Evolutionary conservation across 2,329 filamentous ascomycete genomes (phyloP), one percentile per base, ranked within the genome.

Genomic region (Epicoccum sorghinum): DNA sequence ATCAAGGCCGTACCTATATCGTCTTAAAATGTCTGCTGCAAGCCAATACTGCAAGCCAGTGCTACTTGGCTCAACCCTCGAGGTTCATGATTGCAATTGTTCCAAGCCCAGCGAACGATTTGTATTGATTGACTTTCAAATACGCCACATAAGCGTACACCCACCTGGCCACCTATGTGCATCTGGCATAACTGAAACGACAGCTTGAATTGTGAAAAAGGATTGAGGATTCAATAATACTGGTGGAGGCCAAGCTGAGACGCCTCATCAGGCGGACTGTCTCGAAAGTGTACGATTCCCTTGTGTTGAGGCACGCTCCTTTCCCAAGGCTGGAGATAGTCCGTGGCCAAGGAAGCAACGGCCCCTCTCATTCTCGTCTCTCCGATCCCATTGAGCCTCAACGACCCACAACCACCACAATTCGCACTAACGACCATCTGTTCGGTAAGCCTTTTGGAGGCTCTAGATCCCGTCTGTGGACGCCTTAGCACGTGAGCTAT

Each of bases 261-360:
- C 52, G 40, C 40, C 45, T 41, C 35, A 9, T 45, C 33, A 54
- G 52, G 35, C 52, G 52, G 52, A 45, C 52, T 37, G 33, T 45
- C 45, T 54, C 36, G 36, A 45, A 45, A 30, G 36, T 37, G 40
- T 38, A 49, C 46, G 14, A 25, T 18, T 23, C 38, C 23, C 30
- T 48, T 46, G 41, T 55, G 52, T 55, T 55, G 52, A 55, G 52
- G 18, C 42, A 36, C 51, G 45, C 45, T 45, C 41, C 51, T 49
- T 49, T 41, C 23, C 51, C 29, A 45, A 42, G 47, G 45, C 18
- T 49, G 45, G 35, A 23, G 40, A 30, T 41, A 40, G 35, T 49
- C 51, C 51, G 51, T 7, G 18, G 51, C 51, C 40, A 54, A 54
- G 51, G 44, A 22, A 33, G 39, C 12, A 38, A 38, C 24, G 14